A percentile compares a stretch with the other conserved stretches of the same genome.
phyloP scores from a whole-genome alignment of 2,329 filamentous ascomycete species.

The Ophiosphaerella herpotricha region DNA sequence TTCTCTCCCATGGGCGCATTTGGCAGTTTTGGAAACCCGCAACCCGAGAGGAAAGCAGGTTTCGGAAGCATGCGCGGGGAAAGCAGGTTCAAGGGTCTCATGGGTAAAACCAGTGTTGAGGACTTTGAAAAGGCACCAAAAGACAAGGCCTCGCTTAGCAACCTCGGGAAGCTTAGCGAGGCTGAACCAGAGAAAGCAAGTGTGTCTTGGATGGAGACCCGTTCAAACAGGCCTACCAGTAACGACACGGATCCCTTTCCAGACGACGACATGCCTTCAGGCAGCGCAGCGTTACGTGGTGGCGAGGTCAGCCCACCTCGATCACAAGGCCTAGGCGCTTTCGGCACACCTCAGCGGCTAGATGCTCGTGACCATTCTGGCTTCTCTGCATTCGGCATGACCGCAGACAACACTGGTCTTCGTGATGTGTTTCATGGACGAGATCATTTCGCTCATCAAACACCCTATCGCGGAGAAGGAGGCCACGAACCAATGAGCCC shows the following conservation, averaged over 20 bases:
- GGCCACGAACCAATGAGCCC: constrained; percentile 80
- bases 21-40: constrained; percentile 75
- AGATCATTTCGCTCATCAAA: constrained; percentile 62
- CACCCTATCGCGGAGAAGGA: constrained; percentile 52
- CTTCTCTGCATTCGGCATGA: constrained; percentile 65
- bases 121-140: constrained; percentile 59
- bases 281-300: constrained; percentile 75
- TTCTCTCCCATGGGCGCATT: constrained; percentile 82
- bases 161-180: constrained; percentile 60
- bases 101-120: constrained; percentile 77
- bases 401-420: constrained; percentile 60
- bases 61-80: constrained; percentile 72
- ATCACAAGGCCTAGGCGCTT: constrained; percentile 51
- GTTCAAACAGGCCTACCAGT: constrained; percentile 55
- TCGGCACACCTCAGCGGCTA: constrained; percentile 50
- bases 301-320: constrained; percentile 68
- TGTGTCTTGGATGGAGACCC: constrained; percentile 58
- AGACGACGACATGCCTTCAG: constrained; percentile 67
- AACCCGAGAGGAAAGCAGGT: constrained; percentile 69
- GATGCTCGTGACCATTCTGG: constrained; percentile 62
- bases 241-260: constrained; percentile 75
- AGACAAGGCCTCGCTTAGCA: constrained; percentile 60
- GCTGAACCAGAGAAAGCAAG: constrained; percentile 52
- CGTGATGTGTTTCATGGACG: constrained; percentile 62
- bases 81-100: constrained; percentile 83